These are phyloP conservation scores for Teunomyces pallodes DNA, from an alignment of 805 yeast species.

Conservation along the genomic window DNA sequence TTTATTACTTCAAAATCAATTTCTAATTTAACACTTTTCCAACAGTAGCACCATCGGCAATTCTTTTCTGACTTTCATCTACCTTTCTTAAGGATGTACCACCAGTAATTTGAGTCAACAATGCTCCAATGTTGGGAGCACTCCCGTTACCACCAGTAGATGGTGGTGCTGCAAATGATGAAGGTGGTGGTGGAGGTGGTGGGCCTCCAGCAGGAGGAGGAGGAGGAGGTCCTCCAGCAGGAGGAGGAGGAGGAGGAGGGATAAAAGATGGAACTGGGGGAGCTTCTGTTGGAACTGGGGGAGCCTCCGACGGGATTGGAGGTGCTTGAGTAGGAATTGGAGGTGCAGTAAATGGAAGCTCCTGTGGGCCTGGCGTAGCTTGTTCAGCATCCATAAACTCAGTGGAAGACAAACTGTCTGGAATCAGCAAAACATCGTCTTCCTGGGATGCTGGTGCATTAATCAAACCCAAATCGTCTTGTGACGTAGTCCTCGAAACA, in stretches of 20 bases:
- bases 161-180: conserved; percentile 25
- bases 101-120: conserved; percentile 55
- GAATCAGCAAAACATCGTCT: conserved; percentile 12
- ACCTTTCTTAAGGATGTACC: conserved; percentile 55
- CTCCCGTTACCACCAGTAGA: conserved; percentile 26
- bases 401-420: conserved; percentile 6
- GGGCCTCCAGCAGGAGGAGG: conserved; percentile 23
- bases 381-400: conserved; percentile 3
- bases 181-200: conserved; percentile 29
- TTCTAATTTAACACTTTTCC: conserved; percentile 44
- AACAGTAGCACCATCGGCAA: conserved; percentile 45
- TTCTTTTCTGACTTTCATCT: conserved; percentile 44
- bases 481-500: background rate
- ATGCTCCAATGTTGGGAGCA: conserved; percentile 41
- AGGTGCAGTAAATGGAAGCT: conserved; percentile 17
- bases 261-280: conserved; percentile 24
- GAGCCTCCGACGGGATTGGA: conserved; percentile 20
- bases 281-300: conserved; percentile 20
- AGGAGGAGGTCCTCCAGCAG: conserved; percentile 19
- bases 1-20: conserved; percentile 1
- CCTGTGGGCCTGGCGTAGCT: conserved; percentile 12
- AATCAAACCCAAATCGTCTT: background rate
- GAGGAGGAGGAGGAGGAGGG: conserved; percentile 43
- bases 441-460: conserved; percentile 3
- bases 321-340: conserved; percentile 25